A percentile compares a stretch with the other conserved stretches of the same genome.
These are phyloP conservation scores for Diaporthe humulicola DNA, from an alignment of 2,329 filamentous ascomycete genomes.

Conservation along the genomic window DNA sequence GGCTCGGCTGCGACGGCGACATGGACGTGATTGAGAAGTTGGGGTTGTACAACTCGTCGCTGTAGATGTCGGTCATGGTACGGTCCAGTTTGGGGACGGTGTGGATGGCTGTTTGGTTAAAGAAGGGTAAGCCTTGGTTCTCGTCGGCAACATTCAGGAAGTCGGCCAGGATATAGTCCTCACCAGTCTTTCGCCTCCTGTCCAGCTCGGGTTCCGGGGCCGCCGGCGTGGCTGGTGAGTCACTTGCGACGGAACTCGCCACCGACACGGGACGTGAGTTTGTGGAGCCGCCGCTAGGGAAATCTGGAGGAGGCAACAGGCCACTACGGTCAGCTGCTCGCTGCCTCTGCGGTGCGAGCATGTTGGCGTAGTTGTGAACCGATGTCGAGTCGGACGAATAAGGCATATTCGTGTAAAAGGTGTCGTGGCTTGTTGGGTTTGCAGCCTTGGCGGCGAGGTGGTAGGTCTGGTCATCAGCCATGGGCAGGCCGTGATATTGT, in stretches of 20 bases:
- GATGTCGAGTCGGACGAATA: conserved; percentile 53
- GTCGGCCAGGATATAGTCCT: conserved; percentile 47
- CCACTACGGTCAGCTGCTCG: conserved; percentile 53
- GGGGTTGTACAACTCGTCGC: conserved; percentile 87
- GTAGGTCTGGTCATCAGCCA: conserved; percentile 59
- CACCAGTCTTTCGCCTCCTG: conserved; percentile 68
- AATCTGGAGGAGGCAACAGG: conserved; percentile 61
- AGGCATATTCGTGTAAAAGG: conserved; percentile 58
- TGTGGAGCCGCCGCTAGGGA: conserved; percentile 53
- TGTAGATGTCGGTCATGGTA: conserved; percentile 87
- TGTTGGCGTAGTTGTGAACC: conserved; percentile 56
- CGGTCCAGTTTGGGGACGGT: conserved; percentile 82
- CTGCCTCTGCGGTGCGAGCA: conserved; percentile 55
- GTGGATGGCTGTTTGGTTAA: conserved; percentile 65
- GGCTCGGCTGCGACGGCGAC: conserved; percentile 61
- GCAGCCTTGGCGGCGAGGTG: conserved; percentile 59
- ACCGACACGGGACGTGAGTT: conserved; percentile 67
- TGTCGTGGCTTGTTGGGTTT: conserved; percentile 47
- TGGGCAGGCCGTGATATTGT: conserved; percentile 57
- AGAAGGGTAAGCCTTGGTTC: conserved; percentile 77
- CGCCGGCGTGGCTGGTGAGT: conserved; percentile 71
- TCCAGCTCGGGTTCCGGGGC: conserved; percentile 62
- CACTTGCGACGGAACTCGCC: conserved; percentile 69
- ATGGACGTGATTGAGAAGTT: conserved; percentile 71
- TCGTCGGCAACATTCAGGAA: conserved; percentile 48